Evolutionary conservation across 345 rosid genomes (phyloP).

Genomic region (Trapa bicornis): DNA sequence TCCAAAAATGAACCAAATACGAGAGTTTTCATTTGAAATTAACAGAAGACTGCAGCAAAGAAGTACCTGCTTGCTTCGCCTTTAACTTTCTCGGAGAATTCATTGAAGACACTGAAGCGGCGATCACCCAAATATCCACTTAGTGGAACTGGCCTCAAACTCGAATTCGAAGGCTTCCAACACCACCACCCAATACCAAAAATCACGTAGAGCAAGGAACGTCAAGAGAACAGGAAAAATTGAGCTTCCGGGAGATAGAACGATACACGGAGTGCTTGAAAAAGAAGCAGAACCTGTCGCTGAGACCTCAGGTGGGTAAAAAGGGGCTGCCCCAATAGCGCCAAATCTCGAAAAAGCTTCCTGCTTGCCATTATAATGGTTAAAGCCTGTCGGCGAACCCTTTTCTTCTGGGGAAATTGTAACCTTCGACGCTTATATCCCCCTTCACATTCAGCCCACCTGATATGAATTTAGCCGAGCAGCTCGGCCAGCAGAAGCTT

Average conservation of each 20-base stretch:
- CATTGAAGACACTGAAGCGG: conserved; percentile 60
- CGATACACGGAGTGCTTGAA: neutral
- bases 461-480: neutral
- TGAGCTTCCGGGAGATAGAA: neutral
- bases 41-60: neutral
- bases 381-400: neutral
- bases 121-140: conserved; percentile 33
- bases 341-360: conserved; percentile 59
- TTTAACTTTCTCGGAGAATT: conserved; percentile 61
- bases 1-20: neutral
- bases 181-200: neutral
- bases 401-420: neutral
- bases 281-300: conserved; percentile 28
- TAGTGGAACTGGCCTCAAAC: conserved; percentile 23
- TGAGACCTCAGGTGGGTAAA: conserved; percentile 19
- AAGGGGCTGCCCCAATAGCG: conserved; percentile 40
- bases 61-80: conserved; percentile 60
- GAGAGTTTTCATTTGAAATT: neutral
- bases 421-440: neutral
- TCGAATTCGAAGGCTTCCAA: conserved; percentile 28
- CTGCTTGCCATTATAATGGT: conserved; percentile 51
- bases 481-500: neutral
- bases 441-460: neutral
- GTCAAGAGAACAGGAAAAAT: neutral
- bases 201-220: conserved; percentile 1